phyloP scores from a whole-genome alignment of 129 eudicot species.

The Tanacetum coccineum region DNA sequence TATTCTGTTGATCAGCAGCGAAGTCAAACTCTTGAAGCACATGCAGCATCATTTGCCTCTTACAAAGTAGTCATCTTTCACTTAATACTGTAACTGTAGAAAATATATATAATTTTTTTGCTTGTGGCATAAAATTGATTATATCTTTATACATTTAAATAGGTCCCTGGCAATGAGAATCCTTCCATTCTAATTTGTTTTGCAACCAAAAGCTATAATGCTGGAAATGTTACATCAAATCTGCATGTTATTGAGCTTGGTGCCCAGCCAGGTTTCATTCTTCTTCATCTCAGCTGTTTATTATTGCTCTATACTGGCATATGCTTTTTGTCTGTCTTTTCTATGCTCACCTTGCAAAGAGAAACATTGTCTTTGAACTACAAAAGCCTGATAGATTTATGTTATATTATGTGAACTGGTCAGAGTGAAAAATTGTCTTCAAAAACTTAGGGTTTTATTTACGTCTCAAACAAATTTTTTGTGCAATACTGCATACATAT shows the following conservation, averaged over 20 bases:
- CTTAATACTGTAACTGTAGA: not conserved
- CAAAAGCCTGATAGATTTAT: not conserved
- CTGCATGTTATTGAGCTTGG: constrained; percentile 97
- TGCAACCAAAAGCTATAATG: constrained; percentile 86
- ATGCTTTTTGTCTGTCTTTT: not conserved
- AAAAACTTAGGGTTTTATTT: too few species aligned
- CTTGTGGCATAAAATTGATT: constrained; percentile 1
- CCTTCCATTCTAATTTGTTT: constrained; percentile 82
- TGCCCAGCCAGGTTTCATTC: constrained; percentile 79
- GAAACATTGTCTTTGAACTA: not conserved
- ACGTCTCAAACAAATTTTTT: not conserved
- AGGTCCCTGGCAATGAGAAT: constrained; percentile 94
- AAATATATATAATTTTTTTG: not conserved
- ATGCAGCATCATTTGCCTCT: constrained; percentile 95
- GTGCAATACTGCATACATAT: too few species aligned
- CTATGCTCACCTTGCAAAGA: constrained; percentile 5
- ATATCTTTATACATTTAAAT: constrained; percentile 20
- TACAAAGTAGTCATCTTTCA: constrained; percentile 47
- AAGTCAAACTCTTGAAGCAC: constrained; percentile 99
- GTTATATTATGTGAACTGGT: not conserved
- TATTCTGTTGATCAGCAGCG: constrained; percentile 97
- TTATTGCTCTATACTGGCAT: not conserved
- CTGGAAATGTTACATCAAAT: constrained; percentile 83
- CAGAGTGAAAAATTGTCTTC: too few species aligned
- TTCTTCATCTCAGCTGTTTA: constrained; percentile 13